These are phyloP conservation scores for Stachybotrys elegans DNA, from an alignment of 2,329 filamentous ascomycete genomes.

Conservation along the genomic window DNA sequence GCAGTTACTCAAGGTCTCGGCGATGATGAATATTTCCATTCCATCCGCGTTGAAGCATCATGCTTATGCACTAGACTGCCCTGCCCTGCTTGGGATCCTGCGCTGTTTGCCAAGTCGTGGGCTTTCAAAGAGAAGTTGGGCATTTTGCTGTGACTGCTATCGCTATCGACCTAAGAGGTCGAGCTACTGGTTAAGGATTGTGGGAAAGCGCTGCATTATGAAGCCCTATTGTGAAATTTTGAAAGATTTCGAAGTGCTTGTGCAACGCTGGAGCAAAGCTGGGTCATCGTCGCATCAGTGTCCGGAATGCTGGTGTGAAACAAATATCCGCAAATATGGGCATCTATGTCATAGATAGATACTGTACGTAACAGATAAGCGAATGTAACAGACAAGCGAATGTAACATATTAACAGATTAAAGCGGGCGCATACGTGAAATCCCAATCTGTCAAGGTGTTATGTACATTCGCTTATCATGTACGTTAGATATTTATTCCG, in stretches of 20 bases:
- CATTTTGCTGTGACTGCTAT: conserved; percentile 1
- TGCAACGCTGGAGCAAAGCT: conserved; percentile 1
- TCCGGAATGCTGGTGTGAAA: conserved; percentile 1
- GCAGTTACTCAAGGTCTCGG: conserved; percentile 1
- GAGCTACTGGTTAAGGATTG: conserved; percentile 1
- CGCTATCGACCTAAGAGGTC: conserved; percentile 1
- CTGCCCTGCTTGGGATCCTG: conserved; percentile 1
- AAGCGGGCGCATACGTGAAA: background rate
- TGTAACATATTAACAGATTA: background rate
- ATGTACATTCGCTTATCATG: background rate
- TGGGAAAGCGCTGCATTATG: conserved; percentile 1
- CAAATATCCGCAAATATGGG: conserved; percentile 1
- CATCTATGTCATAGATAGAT: conserved; percentile 2
- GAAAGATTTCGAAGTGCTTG: conserved; percentile 1
- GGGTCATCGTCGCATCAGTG: conserved; percentile 1
- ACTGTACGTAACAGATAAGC: conserved; percentile 1
- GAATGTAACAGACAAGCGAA: background rate
- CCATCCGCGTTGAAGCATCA: conserved; percentile 1
- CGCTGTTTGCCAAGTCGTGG: conserved; percentile 1
- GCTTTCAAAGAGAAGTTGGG: conserved; percentile 2
- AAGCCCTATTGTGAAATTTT: conserved; percentile 1
- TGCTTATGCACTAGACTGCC: conserved; percentile 1
- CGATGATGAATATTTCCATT: conserved; percentile 2
- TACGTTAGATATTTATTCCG: background rate
- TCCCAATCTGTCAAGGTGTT: background rate